phyloP scores from a whole-genome alignment of 345 rosid species.

The Durio zibethinus region DNA sequence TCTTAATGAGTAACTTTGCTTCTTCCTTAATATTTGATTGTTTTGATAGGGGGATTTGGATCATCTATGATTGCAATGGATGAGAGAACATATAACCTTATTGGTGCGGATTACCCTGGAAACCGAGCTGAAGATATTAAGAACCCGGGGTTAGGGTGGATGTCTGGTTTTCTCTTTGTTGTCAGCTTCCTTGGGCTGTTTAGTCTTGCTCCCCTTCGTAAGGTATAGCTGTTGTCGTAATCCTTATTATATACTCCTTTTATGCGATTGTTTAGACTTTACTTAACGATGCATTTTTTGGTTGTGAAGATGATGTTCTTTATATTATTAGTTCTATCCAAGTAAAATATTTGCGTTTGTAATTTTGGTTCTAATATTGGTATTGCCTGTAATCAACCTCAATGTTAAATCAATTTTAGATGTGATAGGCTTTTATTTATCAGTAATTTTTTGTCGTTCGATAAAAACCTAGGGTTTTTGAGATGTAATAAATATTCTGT shows the following conservation, averaged over 20 bases:
- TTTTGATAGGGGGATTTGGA: slow-evolving; percentile 73
- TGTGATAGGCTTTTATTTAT: background rate
- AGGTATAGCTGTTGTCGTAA: slow-evolving; percentile 40
- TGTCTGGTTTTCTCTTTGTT: slow-evolving; percentile 79
- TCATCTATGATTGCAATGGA: slow-evolving; percentile 89
- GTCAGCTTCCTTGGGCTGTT: slow-evolving; percentile 92
- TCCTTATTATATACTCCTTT: background rate
- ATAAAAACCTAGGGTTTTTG: background rate
- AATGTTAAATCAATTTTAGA: background rate
- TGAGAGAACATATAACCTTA: slow-evolving; percentile 71
- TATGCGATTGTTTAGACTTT: background rate
- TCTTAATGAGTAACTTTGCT: background rate
- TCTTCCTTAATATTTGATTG: background rate
- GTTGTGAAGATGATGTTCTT: background rate
- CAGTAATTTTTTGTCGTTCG: background rate
- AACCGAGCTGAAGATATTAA: slow-evolving; percentile 65
- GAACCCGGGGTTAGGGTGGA: slow-evolving; percentile 85
- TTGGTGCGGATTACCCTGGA: slow-evolving; percentile 83
- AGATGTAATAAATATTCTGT: background rate
- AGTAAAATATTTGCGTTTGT: background rate
- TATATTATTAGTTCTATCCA: background rate
- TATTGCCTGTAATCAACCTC: background rate
- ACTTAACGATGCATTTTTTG: background rate
- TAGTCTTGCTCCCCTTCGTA: slow-evolving; percentile 82
- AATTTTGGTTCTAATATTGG: background rate